phyloP scores from a whole-genome alignment of 257 asterid species.

The Lantana camara region DNA sequence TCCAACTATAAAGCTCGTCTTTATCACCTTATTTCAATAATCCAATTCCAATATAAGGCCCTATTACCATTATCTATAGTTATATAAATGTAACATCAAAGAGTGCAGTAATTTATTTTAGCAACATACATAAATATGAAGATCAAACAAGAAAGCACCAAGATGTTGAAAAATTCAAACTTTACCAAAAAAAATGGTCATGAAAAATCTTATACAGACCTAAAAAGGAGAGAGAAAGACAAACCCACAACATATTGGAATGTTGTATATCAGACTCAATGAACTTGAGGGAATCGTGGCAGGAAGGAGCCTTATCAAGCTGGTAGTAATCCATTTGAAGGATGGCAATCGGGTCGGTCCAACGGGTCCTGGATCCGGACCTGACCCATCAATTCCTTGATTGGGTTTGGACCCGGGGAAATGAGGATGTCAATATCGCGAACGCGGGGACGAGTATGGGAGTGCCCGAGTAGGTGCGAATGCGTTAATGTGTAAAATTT shows the following conservation, averaged over 20 bases:
- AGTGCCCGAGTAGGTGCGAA: too few species aligned
- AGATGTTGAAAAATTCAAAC: conserved; percentile 1
- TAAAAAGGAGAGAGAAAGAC: conserved; percentile 1
- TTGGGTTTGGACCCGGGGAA: too few species aligned
- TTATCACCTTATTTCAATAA: background rate
- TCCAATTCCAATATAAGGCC: too few species aligned
- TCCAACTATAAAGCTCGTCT: background rate
- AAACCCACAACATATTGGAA: conserved; percentile 59
- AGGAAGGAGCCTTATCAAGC: conserved; percentile 46
- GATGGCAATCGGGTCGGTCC: too few species aligned
- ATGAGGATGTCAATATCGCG: too few species aligned
- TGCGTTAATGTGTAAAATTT: too few species aligned
- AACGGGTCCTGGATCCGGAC: too few species aligned
- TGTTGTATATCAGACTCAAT: conserved; percentile 58
- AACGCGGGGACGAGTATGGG: too few species aligned
- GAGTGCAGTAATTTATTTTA: too few species aligned
- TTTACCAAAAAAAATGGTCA: background rate
- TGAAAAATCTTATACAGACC: background rate
- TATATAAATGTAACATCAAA: background rate
- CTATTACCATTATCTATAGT: too few species aligned
- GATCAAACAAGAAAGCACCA: conserved; percentile 1
- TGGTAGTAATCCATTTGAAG: conserved; percentile 49
- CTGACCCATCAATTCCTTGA: too few species aligned
- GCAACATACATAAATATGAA: too few species aligned
- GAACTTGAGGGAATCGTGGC: conserved; percentile 47